Evolutionary conservation across 2,329 filamentous ascomycete genomes (phyloP), one percentile per base, ranked within the genome.

Genomic region (Erysiphe neolycopersici): DNA sequence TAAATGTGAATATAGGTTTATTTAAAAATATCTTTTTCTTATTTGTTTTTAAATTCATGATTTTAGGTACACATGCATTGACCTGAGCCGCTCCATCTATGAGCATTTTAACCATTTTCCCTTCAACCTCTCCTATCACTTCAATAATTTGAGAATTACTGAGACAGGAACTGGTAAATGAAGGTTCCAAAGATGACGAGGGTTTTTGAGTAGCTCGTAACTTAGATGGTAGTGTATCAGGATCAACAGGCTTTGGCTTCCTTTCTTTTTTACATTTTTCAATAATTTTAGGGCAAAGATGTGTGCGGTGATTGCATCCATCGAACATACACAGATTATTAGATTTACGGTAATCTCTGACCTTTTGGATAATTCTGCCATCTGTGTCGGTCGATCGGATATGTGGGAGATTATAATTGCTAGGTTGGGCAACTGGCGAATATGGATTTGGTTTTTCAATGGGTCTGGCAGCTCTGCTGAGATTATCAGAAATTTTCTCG

Each of bases 281-380:
- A 22, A 42, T 42, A 14, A 42, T 13, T 11, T 18, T 13, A 19
- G 12, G 41, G 32, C 41, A 43, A 4, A 36, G 41, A 18, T 43
- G 31, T 9, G 41, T 43, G 9, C 4, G 41, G n/a, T 43, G 32
- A 37, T 43, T 43, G 17, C 41, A 16, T 12, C 41, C 17, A 35
- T 43, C 41, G 17, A 42, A 43, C 18, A 43, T 22, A 37, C 41
- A 37, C n/a, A 43, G 17, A 17, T 43, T 43, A 17, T 37, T 43
- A 8, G 19, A 26, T 19, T 37, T 35, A 11, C 38, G 5, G 13
- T 39, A 39, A 22, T 26, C 9, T 39, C 18, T 39, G n/a, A 39
- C 18, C 10, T 39, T 17, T 26, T 39, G 38, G 17, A 9, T 22
- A 6, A 26, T 22, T 16, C n/a, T 39, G 3, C 38, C 38, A 39